Conservation (phyloP, 371 early-diverging fungal genomes). For the Circinella umbellata region DNA sequence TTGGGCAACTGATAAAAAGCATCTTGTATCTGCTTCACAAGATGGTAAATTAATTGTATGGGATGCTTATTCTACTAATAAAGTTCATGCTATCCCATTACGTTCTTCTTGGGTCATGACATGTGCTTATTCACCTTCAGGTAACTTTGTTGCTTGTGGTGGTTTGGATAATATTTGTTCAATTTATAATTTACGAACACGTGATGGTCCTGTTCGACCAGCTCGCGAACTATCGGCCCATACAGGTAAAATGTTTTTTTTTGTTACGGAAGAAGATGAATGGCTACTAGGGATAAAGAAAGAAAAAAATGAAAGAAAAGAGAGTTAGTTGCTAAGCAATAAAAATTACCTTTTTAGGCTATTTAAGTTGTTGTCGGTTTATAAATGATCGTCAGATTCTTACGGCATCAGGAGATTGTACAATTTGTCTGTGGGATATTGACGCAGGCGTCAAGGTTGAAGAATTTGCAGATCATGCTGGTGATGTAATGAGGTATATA, state of each 20-base stretch:
- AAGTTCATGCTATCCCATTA: slow-evolving; percentile 95
- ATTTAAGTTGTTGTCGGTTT: slow-evolving; percentile 95
- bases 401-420: slow-evolving; percentile 94
- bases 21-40: slow-evolving; percentile 95
- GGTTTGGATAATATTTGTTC: slow-evolving; percentile 97
- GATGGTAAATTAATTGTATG: slow-evolving; percentile 98
- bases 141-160: slow-evolving; percentile 96
- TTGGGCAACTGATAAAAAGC: slow-evolving; percentile 94
- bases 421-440: slow-evolving; percentile 97
- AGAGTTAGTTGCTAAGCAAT: too few species aligned
- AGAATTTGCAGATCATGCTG: slow-evolving; percentile 95
- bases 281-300: too few species aligned
- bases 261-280: too few species aligned
- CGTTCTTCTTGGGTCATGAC: slow-evolving; percentile 99
- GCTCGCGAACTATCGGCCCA: slow-evolving; percentile 93
- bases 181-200: slow-evolving; percentile 92
- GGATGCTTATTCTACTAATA: slow-evolving; percentile 97
- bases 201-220: slow-evolving; percentile 91
- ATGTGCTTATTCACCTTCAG: slow-evolving; percentile 95
- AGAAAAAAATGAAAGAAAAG: too few species aligned
- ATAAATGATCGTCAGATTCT: slow-evolving; percentile 92
- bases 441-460: slow-evolving; percentile 92
- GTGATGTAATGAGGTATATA: slow-evolving; percentile 91
- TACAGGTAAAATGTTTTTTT: slow-evolving; percentile 53
- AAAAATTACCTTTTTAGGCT: slow-evolving; percentile 43